These are phyloP conservation scores for Crataegus laevigata DNA, from an alignment of 306 rosid genomes.

Conservation along the genomic window DNA sequence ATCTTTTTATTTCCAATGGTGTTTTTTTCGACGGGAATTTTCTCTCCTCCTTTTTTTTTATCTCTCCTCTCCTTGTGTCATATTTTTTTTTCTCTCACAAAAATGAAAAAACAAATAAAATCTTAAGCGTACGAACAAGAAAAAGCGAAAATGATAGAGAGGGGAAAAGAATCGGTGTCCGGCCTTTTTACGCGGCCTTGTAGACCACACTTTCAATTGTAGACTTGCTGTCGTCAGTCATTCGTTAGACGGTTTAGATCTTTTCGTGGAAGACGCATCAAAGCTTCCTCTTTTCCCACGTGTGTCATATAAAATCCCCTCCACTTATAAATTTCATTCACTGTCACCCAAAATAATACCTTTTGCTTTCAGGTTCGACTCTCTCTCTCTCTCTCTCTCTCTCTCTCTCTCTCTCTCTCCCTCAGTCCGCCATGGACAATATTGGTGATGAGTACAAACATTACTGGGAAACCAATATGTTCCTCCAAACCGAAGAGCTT, in stretches of 20 bases:
- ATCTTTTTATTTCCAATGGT: background rate
- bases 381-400: background rate
- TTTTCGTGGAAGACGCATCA: conserved; percentile 16
- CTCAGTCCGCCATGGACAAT: conserved; percentile 42
- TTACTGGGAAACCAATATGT: conserved; percentile 71
- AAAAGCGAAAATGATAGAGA: background rate
- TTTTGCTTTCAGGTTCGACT: background rate
- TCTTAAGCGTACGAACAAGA: no score
- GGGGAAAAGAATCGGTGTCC: no score
- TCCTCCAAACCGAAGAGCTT: conserved; percentile 60
- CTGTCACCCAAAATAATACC: background rate
- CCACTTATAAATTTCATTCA: conserved; percentile 1
- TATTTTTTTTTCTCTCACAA: no score
- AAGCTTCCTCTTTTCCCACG: conserved; percentile 6
- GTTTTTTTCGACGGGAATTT: no score
- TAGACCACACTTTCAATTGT: background rate
- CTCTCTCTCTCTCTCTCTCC: background rate
- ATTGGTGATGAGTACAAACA: conserved; percentile 52
- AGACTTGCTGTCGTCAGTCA: background rate
- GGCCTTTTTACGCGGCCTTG: conserved; percentile 21
- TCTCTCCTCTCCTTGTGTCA: no score
- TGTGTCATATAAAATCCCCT: background rate
- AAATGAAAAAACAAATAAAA: no score
- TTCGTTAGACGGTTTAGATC: conserved; percentile 10
- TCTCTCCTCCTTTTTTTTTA: no score